phyloP scores from a whole-genome alignment of 2,329 filamentous ascomycete species.

The Colletotrichum zoysiae region DNA sequence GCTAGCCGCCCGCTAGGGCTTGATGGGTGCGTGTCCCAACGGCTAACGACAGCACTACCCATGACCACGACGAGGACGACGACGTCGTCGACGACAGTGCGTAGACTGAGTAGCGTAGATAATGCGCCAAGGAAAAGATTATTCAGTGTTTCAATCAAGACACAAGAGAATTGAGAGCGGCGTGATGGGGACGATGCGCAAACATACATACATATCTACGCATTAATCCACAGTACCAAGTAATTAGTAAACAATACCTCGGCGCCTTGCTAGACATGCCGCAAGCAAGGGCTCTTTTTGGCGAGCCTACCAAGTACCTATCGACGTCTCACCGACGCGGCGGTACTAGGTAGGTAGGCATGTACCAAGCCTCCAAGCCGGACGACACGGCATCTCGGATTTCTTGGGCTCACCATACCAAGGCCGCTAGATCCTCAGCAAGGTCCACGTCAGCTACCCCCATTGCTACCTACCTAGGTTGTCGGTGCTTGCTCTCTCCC shows the following conservation, averaged over 20 bases:
- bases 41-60: neutral
- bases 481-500: neutral
- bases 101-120: neutral
- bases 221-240: too few relatives aligned
- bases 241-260: too few relatives aligned
- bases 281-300: neutral
- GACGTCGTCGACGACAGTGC: neutral
- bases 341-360: neutral
- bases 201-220: too few relatives aligned
- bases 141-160: neutral
- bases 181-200: neutral
- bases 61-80: neutral
- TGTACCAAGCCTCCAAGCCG: constrained; percentile 17
- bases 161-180: neutral
- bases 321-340: constrained; percentile 12
- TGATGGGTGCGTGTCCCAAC: neutral
- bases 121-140: constrained; percentile 4
- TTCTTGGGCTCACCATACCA: neutral
- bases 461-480: too few relatives aligned
- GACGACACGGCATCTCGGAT: constrained; percentile 17
- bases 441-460: constrained; percentile 10
- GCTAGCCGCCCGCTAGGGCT: neutral
- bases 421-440: neutral
- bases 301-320: neutral
- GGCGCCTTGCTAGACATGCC: neutral